phyloP scores from a whole-genome alignment of 805 yeast genomes.

The Ogataea wickerhamii region DNA sequence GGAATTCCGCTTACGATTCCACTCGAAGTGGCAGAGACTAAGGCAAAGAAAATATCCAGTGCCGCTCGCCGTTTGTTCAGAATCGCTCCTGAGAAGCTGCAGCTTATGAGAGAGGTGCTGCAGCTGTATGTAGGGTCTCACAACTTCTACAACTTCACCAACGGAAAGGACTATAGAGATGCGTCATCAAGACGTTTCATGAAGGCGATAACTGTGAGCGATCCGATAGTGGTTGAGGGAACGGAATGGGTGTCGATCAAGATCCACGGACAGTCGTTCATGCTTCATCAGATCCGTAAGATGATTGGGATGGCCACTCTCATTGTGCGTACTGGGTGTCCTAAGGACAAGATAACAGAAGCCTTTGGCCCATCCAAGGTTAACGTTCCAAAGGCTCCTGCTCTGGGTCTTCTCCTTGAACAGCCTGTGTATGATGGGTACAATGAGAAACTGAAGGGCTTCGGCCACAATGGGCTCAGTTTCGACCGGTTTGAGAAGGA shows the following conservation, averaged over 20 bases:
- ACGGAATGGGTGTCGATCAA: conserved; percentile 96
- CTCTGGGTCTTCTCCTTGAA: conserved; percentile 85
- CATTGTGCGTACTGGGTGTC: conserved; percentile 82
- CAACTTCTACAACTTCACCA: conserved; percentile 58
- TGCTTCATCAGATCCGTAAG: conserved; percentile 96
- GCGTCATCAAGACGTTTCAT: conserved; percentile 82
- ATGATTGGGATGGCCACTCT: conserved; percentile 96
- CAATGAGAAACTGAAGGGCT: conserved; percentile 63
- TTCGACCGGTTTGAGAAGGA: conserved; percentile 62
- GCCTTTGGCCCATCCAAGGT: conserved; percentile 73
- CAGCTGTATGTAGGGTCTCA: conserved; percentile 78
- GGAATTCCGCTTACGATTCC: conserved; percentile 36
- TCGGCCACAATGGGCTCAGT: conserved; percentile 74
- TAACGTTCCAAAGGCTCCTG: conserved; percentile 97
- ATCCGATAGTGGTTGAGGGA: conserved; percentile 86
- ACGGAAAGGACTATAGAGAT: conserved; percentile 66
- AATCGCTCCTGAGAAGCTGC: conserved; percentile 58
- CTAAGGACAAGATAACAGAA: conserved; percentile 67
- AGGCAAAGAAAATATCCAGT: conserved; percentile 62
- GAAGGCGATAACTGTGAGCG: conserved; percentile 73
- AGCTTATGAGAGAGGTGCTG: conserved; percentile 63
- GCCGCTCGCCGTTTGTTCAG: conserved; percentile 65
- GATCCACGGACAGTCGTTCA: conserved; percentile 96
- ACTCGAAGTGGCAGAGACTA: conserved; percentile 36
- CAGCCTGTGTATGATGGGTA: conserved; percentile 88